These are phyloP conservation scores for Diospyros kaki DNA, from an alignment of 148 eudicot genomes.

Conservation along the genomic window DNA sequence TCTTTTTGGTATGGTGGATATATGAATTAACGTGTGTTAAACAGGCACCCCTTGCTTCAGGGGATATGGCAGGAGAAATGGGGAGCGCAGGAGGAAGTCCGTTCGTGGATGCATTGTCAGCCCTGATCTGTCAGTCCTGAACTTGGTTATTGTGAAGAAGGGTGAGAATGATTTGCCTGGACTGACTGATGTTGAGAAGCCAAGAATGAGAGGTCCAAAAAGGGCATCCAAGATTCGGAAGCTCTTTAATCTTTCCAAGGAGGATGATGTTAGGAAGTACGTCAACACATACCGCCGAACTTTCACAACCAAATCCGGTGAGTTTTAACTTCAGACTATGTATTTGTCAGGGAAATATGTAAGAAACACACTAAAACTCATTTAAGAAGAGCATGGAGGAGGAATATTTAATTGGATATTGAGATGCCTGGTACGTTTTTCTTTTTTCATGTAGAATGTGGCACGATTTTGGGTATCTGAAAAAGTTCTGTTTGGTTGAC, in stretches of 20 bases:
- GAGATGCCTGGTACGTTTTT: too few relatives aligned
- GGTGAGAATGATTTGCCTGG: constrained; percentile 91
- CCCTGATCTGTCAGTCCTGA: constrained; percentile 77
- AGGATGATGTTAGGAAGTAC: constrained; percentile 88
- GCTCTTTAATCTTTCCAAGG: constrained; percentile 82
- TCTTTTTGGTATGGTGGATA: neutral
- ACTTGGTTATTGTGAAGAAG: constrained; percentile 86
- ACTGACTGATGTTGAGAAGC: constrained; percentile 74
- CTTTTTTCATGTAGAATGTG: neutral
- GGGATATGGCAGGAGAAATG: constrained; percentile 74
- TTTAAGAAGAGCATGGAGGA: too few relatives aligned
- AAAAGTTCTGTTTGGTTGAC: neutral
- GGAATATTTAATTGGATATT: neutral
- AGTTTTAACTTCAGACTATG: constrained; percentile 1
- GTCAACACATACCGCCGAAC: constrained; percentile 83
- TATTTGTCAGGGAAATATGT: too few relatives aligned
- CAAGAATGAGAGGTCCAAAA: constrained; percentile 96
- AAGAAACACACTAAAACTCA: neutral
- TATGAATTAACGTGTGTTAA: neutral
- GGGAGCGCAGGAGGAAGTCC: constrained; percentile 84
- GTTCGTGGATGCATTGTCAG: constrained; percentile 89
- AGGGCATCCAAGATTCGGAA: constrained; percentile 90
- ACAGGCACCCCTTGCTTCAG: constrained; percentile 84
- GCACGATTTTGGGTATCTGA: too few relatives aligned
- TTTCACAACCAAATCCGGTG: constrained; percentile 68